Percentiles rank a stretch among this genome's conserved stretches.
phyloP scores from a whole-genome alignment of 1,284 basidiomycete genomes.

The Mycena citricolor region DNA sequence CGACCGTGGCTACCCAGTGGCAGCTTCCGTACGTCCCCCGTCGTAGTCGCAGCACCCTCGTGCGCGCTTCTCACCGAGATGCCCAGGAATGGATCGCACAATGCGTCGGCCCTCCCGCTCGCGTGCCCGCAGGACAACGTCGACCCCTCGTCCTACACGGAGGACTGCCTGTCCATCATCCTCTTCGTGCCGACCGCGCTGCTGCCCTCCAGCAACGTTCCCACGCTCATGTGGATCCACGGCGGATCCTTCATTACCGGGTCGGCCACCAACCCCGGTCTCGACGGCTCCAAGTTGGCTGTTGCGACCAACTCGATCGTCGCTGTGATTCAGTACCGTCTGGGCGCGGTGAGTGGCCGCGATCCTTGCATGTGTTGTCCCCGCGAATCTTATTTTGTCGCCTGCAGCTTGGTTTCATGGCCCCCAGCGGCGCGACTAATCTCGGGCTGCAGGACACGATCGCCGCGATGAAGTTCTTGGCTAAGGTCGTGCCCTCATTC shows the following conservation, averaged over 20 bases:
- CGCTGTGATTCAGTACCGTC: conserved; percentile 80
- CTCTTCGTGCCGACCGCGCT: conserved; percentile 62
- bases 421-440: conserved; percentile 68
- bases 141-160: conserved; percentile 51
- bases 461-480: conserved; percentile 66
- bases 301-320: conserved; percentile 75
- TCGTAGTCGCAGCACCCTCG: not conserved
- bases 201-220: conserved; percentile 38
- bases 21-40: conserved; percentile 56
- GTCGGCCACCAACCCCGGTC: conserved; percentile 67
- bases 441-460: conserved; percentile 73
- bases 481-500: conserved; percentile 59
- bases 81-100: conserved; percentile 49
- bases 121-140: conserved; percentile 67
- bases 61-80: not conserved
- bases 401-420: conserved; percentile 71
- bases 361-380: conserved; percentile 1
- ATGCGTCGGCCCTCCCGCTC: conserved; percentile 59
- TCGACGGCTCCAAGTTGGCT: conserved; percentile 80
- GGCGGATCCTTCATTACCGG: conserved; percentile 83
- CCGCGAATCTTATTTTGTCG: conserved; percentile 7
- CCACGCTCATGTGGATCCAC: conserved; percentile 78
- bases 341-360: conserved; percentile 63
- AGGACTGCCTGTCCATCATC: conserved; percentile 79
- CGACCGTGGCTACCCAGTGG: conserved; percentile 55